A percentile compares a stretch with the other conserved stretches of the same genome.
These are phyloP conservation scores for Trebouxiophyceae sp. DNA, from an alignment of 163 green algal species.

Conservation along the genomic window DNA sequence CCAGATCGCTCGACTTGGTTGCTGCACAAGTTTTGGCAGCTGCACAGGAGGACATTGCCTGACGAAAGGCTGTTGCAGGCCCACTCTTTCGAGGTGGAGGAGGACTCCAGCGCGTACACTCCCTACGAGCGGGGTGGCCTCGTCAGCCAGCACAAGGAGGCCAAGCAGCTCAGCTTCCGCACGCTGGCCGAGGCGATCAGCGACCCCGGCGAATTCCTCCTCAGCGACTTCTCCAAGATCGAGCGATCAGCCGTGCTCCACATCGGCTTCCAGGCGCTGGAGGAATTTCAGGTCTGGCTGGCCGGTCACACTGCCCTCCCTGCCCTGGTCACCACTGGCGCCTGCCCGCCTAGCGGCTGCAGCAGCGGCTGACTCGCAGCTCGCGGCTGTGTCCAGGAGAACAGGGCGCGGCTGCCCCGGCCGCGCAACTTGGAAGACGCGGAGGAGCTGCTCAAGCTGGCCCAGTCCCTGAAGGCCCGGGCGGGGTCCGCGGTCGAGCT, in stretches of 20 bases:
- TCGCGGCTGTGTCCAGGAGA: constrained; percentile 38
- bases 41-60: too few species aligned
- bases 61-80: constrained; percentile 35
- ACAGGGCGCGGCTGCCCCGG: constrained; percentile 43
- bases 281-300: constrained; percentile 39
- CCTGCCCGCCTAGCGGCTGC: neutral
- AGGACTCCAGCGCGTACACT: constrained; percentile 70
- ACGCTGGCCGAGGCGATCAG: constrained; percentile 55
- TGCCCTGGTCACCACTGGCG: neutral
- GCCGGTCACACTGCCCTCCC: neutral
- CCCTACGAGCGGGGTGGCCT: constrained; percentile 69
- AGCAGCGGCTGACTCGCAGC: too few species aligned
- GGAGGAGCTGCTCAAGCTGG: constrained; percentile 49
- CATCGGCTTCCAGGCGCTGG: constrained; percentile 81
- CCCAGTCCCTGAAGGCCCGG: constrained; percentile 46
- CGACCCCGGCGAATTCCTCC: constrained; percentile 90
- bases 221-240: constrained; percentile 93
- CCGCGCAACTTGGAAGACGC: constrained; percentile 63
- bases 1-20: too few species aligned
- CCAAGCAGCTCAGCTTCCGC: constrained; percentile 78
- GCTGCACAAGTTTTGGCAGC: too few species aligned
- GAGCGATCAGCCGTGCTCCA: constrained; percentile 80
- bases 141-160: constrained; percentile 85
- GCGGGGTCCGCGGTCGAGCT: constrained; percentile 44
- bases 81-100: constrained; percentile 89